Evolutionary conservation across 1,139 yeast genomes (phyloP), one percentile per base, ranked within the genome.

Genomic region (Arxiozyma bovina): DNA sequence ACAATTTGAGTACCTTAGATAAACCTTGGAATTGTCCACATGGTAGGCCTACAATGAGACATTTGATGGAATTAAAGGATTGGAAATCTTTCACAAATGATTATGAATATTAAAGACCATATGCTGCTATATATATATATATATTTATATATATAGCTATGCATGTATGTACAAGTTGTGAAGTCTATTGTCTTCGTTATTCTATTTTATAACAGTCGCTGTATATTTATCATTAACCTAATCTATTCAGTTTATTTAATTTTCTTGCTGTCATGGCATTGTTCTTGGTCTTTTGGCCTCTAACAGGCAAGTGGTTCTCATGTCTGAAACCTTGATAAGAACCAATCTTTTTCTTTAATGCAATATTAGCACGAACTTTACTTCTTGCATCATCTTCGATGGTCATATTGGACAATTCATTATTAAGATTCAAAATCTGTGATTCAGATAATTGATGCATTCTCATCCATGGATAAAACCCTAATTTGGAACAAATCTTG

Each of bases 21-120:
- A 88, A 88, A 64, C 99, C 99, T 0, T 94, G 99, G 99, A 93
- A 91, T 65, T 93, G 99, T 69, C 99, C 99, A 0, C 99, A 93
- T 70, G 99, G 99, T 0, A 74, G 99, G 58, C 99, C 99, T 0
- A 93, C 99, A 1, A 81, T 93, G 85, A 76, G 99, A 55, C 98
- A 93, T 69, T 73, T 93, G 55, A 80, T 83, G 59, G 90, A 87
- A 50, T 63, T 85, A 45, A 69, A 75, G 50, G 70, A 74, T 50
- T 78, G 83, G 81, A 64, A 69, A 27, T 62, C 76, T 0, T 80
- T 78, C 58, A 62, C 61, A 11, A 70, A 70, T 1, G 85, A 80
- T 60, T 75, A 73, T 58, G 55, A 47, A 38, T 34, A 52, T 23
- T 53, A 42, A 50, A 17, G 20, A 20, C n/a, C 9, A 20, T 34